Percentiles rank a stretch among this genome's conserved stretches.
Evolutionary conservation across 352 stramenopile genomes (phyloP).

Genomic region (Phytophthora ohioensis): DNA sequence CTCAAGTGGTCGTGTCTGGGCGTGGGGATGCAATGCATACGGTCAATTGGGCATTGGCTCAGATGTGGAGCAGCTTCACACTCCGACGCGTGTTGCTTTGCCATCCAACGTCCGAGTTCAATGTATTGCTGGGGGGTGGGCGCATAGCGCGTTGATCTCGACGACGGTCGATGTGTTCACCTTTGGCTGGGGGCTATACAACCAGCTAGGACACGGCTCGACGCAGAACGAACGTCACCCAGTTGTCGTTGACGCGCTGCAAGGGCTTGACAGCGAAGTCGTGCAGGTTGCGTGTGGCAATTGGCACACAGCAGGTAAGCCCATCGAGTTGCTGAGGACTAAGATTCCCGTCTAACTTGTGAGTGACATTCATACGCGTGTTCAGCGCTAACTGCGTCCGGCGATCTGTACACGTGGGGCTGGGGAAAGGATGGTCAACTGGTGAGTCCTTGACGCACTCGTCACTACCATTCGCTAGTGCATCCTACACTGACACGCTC

Average conservation of each 20-base stretch:
- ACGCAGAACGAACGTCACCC: conserved; percentile 49
- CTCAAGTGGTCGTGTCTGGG: conserved; percentile 46
- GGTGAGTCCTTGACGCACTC: conserved; percentile 43
- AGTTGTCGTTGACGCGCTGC: conserved; percentile 48
- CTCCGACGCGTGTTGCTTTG: conserved; percentile 25
- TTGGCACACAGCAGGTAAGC: conserved; percentile 74
- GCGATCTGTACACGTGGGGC: conserved; percentile 84
- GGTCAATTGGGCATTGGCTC: conserved; percentile 62
- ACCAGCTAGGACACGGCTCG: conserved; percentile 73
- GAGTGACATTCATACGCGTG: conserved; percentile 3
- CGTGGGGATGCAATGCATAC: conserved; percentile 72
- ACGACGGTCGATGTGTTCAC: conserved; percentile 53
- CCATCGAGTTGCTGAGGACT: background rate
- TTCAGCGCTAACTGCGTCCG: conserved; percentile 55
- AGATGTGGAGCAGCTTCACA: conserved; percentile 2
- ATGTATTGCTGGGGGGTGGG: conserved; percentile 55
- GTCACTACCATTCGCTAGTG: background rate
- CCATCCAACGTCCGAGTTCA: background rate
- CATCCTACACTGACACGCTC: conserved; percentile 14
- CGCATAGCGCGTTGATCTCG: conserved; percentile 61
- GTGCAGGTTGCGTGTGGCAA: conserved; percentile 68
- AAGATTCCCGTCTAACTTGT: conserved; percentile 18
- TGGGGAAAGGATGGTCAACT: conserved; percentile 79
- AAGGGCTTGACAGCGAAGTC: conserved; percentile 60
- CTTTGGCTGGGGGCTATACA: conserved; percentile 84